phyloP scores from a whole-genome alignment of 129 eudicot species.

The Ambrosia trifida region DNA sequence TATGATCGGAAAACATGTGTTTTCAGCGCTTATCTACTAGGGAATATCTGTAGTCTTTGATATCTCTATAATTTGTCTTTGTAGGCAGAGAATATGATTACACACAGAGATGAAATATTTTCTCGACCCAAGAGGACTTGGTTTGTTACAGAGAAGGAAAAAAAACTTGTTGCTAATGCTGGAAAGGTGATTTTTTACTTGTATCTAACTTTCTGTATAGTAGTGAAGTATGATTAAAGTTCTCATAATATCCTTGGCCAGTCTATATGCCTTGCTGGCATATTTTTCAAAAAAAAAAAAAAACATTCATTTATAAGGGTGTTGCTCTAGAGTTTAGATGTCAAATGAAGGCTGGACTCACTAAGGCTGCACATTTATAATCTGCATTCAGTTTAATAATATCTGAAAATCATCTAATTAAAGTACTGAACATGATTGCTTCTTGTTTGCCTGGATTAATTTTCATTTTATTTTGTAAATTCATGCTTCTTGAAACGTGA shows the following conservation, averaged over 20 bases:
- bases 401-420: too few relatives aligned
- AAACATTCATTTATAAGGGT: too few relatives aligned
- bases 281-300: neutral
- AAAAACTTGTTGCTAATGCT: constrained; percentile 66
- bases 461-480: too few relatives aligned
- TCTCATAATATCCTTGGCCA: neutral
- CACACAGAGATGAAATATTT: constrained; percentile 78
- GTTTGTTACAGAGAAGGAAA: constrained; percentile 87
- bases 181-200: constrained; percentile 53
- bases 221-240: neutral
- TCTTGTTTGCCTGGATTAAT: too few relatives aligned
- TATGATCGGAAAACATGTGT: neutral
- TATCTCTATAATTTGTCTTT: neutral
- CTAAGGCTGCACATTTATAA: too few relatives aligned
- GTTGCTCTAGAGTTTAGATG: too few relatives aligned
- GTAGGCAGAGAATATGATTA: constrained; percentile 95
- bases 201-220: neutral
- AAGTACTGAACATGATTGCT: too few relatives aligned
- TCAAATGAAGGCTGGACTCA: too few relatives aligned
- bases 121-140: constrained; percentile 93
- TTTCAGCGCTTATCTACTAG: neutral
- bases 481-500: too few relatives aligned
- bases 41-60: neutral
- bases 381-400: too few relatives aligned
- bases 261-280: constrained; percentile 9